A percentile compares a stretch with the other conserved stretches of the same genome.
Conservation (phyloP, 805 yeast genomes). For the Saturnispora serradocipensis region DNA sequence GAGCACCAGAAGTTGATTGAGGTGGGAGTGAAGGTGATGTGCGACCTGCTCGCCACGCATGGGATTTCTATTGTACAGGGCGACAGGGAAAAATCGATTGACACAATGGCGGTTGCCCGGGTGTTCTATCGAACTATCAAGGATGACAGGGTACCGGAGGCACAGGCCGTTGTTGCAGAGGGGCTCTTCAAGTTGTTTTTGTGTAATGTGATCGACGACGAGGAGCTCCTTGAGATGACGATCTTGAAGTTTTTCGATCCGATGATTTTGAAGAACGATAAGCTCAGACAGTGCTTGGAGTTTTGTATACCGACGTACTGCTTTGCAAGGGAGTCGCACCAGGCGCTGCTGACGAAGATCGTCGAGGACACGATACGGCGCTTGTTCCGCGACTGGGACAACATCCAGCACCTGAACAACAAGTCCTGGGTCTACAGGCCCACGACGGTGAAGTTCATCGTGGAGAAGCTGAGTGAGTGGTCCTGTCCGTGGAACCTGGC, state of each 20-base stretch:
- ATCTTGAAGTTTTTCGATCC: constrained; percentile 72
- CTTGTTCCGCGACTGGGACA: constrained; percentile 37
- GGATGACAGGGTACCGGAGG: constrained; percentile 45
- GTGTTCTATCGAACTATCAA: constrained; percentile 59
- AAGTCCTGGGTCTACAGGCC: constrained; percentile 19
- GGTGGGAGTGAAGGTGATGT: constrained; percentile 58
- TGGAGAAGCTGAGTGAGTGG: constrained; percentile 75
- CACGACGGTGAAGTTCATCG: constrained; percentile 41
- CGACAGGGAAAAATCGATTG: constrained; percentile 45
- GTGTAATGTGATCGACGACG: constrained; percentile 65
- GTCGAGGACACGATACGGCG: constrained; percentile 60
- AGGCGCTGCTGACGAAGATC: constrained; percentile 50
- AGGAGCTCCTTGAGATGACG: constrained; percentile 61
- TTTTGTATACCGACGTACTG: constrained; percentile 87
- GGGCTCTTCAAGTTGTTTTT: constrained; percentile 76
- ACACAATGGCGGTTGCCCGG: constrained; percentile 56
- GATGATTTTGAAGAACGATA: constrained; percentile 48
- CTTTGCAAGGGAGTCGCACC: constrained; percentile 66
- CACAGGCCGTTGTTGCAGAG: constrained; percentile 78
- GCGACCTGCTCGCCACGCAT: constrained; percentile 71
- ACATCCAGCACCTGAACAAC: constrained; percentile 29
- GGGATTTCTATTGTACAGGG: constrained; percentile 60
- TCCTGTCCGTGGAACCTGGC: constrained; percentile 69
- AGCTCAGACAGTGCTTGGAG: constrained; percentile 68
- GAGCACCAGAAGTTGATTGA: constrained; percentile 56